Percentiles rank a stretch among this genome's conserved stretches.
These are phyloP conservation scores for Elsinoe batatas DNA, from an alignment of 2,329 filamentous ascomycete genomes.

Conservation along the genomic window DNA sequence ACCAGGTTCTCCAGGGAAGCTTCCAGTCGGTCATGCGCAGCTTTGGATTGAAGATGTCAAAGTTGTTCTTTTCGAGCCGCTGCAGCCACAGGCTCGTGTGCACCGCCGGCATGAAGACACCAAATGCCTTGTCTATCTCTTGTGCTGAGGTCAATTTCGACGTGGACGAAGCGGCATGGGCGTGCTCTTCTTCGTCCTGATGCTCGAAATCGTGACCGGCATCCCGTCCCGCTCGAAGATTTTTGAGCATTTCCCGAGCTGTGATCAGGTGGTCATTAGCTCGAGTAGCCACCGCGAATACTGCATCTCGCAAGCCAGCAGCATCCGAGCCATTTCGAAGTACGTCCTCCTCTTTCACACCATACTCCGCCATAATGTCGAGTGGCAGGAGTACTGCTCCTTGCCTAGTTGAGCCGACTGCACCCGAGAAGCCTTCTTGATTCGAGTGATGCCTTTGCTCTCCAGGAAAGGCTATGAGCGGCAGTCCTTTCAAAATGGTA, in stretches of 20 bases:
- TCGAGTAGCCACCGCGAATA: slow-evolving; percentile 84
- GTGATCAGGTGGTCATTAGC: slow-evolving; percentile 96
- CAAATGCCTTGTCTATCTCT: slow-evolving; percentile 60
- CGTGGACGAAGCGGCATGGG: slow-evolving; percentile 29
- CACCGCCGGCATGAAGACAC: slow-evolving; percentile 70
- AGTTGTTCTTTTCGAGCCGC: slow-evolving; percentile 67
- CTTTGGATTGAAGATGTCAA: slow-evolving; percentile 64
- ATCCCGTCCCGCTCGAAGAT: slow-evolving; percentile 61
- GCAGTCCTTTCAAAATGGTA: slow-evolving; percentile 76
- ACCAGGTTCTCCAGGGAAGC: slow-evolving; percentile 68
- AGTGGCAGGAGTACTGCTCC: slow-evolving; percentile 70
- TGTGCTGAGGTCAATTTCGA: slow-evolving; percentile 30
- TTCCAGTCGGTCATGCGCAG: slow-evolving; percentile 66
- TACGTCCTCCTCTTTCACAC: slow-evolving; percentile 80
- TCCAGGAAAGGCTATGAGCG: slow-evolving; percentile 71
- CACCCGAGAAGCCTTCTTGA: slow-evolving; percentile 32
- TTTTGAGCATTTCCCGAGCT: slow-evolving; percentile 79
- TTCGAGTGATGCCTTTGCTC: slow-evolving; percentile 48
- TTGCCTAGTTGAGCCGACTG: slow-evolving; percentile 38
- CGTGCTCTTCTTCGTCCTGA: slow-evolving; percentile 60
- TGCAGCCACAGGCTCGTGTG: slow-evolving; percentile 70
- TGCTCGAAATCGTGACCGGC: slow-evolving; percentile 87
- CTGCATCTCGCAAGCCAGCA: slow-evolving; percentile 71
- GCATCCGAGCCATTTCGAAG: slow-evolving; percentile 72
- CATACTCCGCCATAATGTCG: slow-evolving; percentile 76